Base-by-base conservation (phyloP, 192 early-diverging fungal species). In the Gonapodya prolifera region DNA sequence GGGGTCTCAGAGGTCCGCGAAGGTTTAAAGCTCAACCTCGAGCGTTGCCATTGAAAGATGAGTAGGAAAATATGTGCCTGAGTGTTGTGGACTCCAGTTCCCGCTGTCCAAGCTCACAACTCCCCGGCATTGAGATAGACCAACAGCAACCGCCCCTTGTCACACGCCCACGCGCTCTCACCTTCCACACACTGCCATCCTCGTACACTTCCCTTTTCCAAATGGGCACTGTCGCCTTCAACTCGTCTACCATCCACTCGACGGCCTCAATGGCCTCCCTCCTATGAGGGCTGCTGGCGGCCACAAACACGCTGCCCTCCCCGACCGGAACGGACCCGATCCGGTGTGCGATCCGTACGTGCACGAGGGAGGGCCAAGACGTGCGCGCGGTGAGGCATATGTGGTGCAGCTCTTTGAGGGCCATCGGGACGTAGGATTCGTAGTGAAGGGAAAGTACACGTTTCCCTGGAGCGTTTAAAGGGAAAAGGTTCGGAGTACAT, bases 201-300 rank as follows among this genome's bases (percentile, higher is more conserved):
- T 86, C 86, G 78, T 96, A 92, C 0, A 92, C 78, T 81, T 98
- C 96, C 80, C 93, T 93, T 79, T 98, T 98, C 96, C 96, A 98
- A 35, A 98, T 93, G 1, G 95, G 95, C 75, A 92, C 88, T 28
- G 86, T 82, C 0, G 81, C 88, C 81, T 98, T 98, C n/a, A 98
- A 84, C 74, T 94, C 87, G 76, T 98, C 91, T 74, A 98, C 94
- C 69, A 98, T 83, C 85, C 88, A 96, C 35, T 88, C 89, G 0
- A 90, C 87, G 0, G 94, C 91, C 32, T 86, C 84, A 32, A 97
- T 83, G 0, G 92, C 92, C 75, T 93, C 93, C 31, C 83, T 84
- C 2, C 96, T 83, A 80, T 97, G 95, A 0, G 92, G 89, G 18
- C 89, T 91, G 0, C 91, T 92, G 17, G 89, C 91, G 0, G 92